Evolutionary conservation across 2,329 filamentous ascomycete genomes (phyloP).

Genomic region (Malbranchea cinnamomea): DNA sequence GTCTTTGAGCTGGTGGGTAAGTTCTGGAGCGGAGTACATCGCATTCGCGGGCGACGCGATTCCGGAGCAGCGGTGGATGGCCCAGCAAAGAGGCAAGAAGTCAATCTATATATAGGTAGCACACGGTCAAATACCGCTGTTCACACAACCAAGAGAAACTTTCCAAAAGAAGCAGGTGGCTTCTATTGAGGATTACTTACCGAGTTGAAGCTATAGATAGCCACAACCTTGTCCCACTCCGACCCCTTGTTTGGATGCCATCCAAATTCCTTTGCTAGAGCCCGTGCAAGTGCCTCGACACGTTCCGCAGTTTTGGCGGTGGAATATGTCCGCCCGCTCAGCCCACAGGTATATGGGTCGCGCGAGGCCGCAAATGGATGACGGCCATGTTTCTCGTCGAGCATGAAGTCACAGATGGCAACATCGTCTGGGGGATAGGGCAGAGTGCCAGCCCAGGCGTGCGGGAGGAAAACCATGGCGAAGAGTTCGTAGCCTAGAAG

Average conservation of each 20-base stretch:
- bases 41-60: conserved; percentile 62
- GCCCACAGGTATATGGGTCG: conserved; percentile 62
- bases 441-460: conserved; percentile 24
- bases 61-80: conserved; percentile 59
- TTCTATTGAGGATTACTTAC: conserved; percentile 29
- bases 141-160: background rate
- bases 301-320: conserved; percentile 48
- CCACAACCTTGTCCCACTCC: conserved; percentile 70
- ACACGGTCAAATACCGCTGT: background rate
- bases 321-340: conserved; percentile 54
- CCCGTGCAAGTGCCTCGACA: conserved; percentile 52
- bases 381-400: conserved; percentile 55
- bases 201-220: conserved; percentile 66
- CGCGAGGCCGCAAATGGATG: conserved; percentile 46
- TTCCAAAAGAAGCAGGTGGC: background rate
- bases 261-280: conserved; percentile 53
- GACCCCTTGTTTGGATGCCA: conserved; percentile 55
- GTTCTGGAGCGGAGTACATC: conserved; percentile 53
- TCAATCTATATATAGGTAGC: conserved; percentile 44
- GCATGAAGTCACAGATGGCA: conserved; percentile 62
- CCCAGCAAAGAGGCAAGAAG: conserved; percentile 57
- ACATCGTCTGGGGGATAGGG: conserved; percentile 56
- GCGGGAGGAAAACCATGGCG: conserved; percentile 33
- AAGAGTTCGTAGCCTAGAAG: too few species aligned
- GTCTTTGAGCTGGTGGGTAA: conserved; percentile 57